Evolutionary conservation across 139 green algal species (phyloP).

Genomic region (Spirogloea muscicola): DNA sequence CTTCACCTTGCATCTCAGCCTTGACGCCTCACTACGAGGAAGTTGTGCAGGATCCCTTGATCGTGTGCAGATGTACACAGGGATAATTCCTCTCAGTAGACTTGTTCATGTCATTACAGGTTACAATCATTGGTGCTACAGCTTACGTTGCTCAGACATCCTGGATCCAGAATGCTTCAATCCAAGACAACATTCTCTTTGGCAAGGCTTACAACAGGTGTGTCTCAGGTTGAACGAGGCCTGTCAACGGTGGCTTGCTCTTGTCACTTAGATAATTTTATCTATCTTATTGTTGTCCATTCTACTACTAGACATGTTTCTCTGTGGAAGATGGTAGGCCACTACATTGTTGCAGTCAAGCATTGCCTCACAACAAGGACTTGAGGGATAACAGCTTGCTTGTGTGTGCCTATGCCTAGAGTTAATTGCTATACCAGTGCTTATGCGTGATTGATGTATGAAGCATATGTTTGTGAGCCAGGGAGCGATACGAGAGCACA

Average conservation of each 20-base stretch:
- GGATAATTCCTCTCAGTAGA: neutral
- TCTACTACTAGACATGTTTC: too few relatives aligned
- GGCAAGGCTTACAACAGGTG: too few relatives aligned
- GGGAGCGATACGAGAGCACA: neutral
- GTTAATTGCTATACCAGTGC: neutral
- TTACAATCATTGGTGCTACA: neutral
- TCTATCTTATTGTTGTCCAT: too few relatives aligned
- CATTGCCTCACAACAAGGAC: too few relatives aligned
- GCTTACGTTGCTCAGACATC: slow-evolving; percentile 44
- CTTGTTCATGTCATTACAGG: neutral
- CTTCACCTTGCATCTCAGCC: neutral
- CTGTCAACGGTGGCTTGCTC: too few relatives aligned
- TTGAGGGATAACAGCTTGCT: too few relatives aligned
- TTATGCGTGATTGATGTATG: neutral
- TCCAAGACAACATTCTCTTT: slow-evolving; percentile 27
- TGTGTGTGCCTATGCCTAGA: neutral
- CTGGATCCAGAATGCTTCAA: slow-evolving; percentile 44
- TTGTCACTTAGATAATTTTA: too few relatives aligned
- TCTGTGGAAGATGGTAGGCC: too few relatives aligned
- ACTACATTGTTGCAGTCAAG: too few relatives aligned
- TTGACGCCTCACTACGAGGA: neutral
- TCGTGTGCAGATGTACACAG: neutral
- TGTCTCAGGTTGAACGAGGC: too few relatives aligned
- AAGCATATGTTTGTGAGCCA: neutral
- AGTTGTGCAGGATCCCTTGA: neutral